Evolutionary conservation across 257 asterid species (phyloP).

Genomic region (Scutellaria galericulata): DNA sequence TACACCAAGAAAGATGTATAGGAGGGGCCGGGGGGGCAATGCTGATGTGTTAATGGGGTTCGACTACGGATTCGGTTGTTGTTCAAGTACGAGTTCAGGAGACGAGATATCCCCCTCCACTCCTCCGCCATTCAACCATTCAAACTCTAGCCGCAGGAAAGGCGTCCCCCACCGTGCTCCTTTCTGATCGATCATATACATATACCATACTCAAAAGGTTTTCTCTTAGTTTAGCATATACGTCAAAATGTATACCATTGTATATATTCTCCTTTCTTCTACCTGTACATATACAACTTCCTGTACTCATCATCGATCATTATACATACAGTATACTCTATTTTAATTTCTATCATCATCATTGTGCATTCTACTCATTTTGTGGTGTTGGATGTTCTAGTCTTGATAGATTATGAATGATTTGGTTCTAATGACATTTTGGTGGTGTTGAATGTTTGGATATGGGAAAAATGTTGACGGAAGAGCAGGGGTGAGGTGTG

Average conservation of each 20-base stretch:
- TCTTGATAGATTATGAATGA: no score
- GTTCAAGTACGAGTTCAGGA: no score
- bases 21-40: not conserved
- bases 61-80: no score
- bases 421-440: no score
- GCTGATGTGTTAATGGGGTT: no score
- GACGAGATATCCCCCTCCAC: not conserved
- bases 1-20: slow-evolving; percentile 51
- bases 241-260: slow-evolving; percentile 6
- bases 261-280: not conserved
- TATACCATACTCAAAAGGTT: no score
- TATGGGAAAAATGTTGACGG: not conserved
- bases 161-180: slow-evolving; percentile 82
- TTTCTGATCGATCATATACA: slow-evolving; percentile 33
- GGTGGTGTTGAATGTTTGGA: not conserved
- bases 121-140: slow-evolving; percentile 52
- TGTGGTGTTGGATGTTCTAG: no score
- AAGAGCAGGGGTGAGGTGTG: not conserved
- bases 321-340: not conserved
- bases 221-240: no score
- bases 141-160: slow-evolving; percentile 68
- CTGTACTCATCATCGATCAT: no score
- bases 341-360: no score
- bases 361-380: no score
- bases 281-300: slow-evolving; percentile 18